phyloP scores from a whole-genome alignment of 192 early-diverging fungal species.

The Coemansia sp. region DNA sequence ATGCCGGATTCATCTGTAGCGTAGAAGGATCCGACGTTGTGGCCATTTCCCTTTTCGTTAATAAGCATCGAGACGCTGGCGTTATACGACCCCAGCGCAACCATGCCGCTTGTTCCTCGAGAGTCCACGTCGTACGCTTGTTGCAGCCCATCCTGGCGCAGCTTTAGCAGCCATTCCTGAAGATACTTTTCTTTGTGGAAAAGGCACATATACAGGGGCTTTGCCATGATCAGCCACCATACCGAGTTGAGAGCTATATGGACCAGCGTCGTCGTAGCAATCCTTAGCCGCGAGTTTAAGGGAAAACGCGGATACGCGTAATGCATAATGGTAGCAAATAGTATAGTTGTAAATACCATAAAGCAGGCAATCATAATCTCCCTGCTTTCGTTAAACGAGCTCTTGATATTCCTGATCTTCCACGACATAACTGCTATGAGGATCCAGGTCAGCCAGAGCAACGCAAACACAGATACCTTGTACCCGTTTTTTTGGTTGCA shows the following conservation, averaged over 20 bases:
- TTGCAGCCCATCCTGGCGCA: slow-evolving; percentile 6
- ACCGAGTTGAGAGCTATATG: slow-evolving; percentile 27
- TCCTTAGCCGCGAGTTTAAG: slow-evolving; percentile 14
- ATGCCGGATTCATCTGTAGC: not conserved
- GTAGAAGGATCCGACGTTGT: slow-evolving; percentile 1
- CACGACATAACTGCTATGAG: slow-evolving; percentile 24
- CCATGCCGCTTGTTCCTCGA: not conserved
- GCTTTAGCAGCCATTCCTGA: not conserved
- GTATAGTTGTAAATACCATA: slow-evolving; percentile 22
- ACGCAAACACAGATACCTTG: slow-evolving; percentile 35
- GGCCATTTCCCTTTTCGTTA: not conserved
- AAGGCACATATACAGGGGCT: not conserved
- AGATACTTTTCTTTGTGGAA: not conserved
- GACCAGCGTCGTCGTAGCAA: slow-evolving; percentile 33
- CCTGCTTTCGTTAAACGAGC: slow-evolving; percentile 51
- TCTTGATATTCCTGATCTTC: slow-evolving; percentile 47
- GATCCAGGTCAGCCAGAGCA: slow-evolving; percentile 39
- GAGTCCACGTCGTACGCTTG: slow-evolving; percentile 16
- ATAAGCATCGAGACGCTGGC: not conserved
- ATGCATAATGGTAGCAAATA: slow-evolving; percentile 34
- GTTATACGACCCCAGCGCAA: not conserved
- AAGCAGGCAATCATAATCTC: slow-evolving; percentile 25
- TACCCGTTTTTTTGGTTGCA: slow-evolving; percentile 28
- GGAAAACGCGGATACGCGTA: slow-evolving; percentile 24
- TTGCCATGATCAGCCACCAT: slow-evolving; percentile 21